phyloP scores from a whole-genome alignment of 345 rosid genomes.

The Citrus glauca region DNA sequence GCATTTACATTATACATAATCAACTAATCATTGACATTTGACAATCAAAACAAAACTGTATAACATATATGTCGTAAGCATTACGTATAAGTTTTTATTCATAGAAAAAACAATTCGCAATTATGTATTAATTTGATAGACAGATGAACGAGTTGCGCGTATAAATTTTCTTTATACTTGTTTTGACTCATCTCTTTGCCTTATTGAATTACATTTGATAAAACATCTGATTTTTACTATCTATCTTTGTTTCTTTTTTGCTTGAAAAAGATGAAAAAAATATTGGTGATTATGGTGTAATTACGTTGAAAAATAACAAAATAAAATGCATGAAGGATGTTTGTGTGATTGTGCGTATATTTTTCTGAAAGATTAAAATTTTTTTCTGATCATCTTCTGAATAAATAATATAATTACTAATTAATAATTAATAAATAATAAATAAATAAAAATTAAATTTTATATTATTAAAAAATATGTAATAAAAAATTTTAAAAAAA shows the following conservation, averaged over 20 bases:
- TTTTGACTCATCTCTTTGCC: background rate
- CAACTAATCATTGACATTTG: too few relatives aligned
- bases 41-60: background rate
- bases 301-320: too few relatives aligned
- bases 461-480: accelerated
- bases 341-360: background rate
- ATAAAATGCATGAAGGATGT: background rate
- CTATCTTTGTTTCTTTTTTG: too few relatives aligned
- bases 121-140: too few relatives aligned
- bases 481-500: accelerated
- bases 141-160: accelerated
- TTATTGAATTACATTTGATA: background rate
- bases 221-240: too few relatives aligned
- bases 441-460: too few relatives aligned
- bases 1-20: background rate
- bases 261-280: too few relatives aligned
- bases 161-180: too few relatives aligned
- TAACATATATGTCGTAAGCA: background rate
- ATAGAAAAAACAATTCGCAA: too few relatives aligned
- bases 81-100: background rate
- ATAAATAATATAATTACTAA: accelerated
- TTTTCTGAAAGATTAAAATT: too few relatives aligned
- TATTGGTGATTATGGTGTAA: background rate
- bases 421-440: too few relatives aligned
- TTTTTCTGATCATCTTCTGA: accelerated